A percentile compares a stretch with the other conserved stretches of the same genome.
Evolutionary conservation across 495 filamentous ascomycete species (phyloP).

Genomic region (Aspergillus homomorphus): DNA sequence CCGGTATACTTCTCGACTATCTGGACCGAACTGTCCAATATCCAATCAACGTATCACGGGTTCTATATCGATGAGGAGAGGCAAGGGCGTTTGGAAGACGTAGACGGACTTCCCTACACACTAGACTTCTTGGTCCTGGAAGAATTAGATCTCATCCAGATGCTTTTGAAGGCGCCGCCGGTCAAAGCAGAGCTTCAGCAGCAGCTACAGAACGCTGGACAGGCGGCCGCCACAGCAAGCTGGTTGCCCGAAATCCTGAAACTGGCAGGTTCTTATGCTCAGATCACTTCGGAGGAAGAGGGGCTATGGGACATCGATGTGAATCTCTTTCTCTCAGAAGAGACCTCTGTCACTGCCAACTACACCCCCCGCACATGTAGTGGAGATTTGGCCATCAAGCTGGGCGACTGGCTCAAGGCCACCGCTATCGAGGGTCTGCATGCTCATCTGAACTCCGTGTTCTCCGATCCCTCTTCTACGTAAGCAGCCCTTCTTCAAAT

Average conservation of each 20-base stretch:
- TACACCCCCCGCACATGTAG: slow-evolving; percentile 91
- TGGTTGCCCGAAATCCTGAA: slow-evolving; percentile 85
- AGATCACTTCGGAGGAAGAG: slow-evolving; percentile 89
- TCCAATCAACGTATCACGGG: slow-evolving; percentile 67
- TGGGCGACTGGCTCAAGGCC: slow-evolving; percentile 82
- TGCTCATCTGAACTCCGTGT: slow-evolving; percentile 66
- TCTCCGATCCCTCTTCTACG: slow-evolving; percentile 47
- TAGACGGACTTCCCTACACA: slow-evolving; percentile 87
- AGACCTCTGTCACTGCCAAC: slow-evolving; percentile 92
- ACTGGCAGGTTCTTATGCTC: slow-evolving; percentile 78
- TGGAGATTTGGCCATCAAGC: slow-evolving; percentile 84
- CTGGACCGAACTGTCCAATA: slow-evolving; percentile 77
- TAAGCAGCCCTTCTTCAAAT: slow-evolving; percentile 39
- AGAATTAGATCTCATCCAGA: slow-evolving; percentile 89
- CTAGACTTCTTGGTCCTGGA: slow-evolving; percentile 92
- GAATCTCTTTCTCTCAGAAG: slow-evolving; percentile 91
- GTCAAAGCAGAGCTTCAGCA: slow-evolving; percentile 81
- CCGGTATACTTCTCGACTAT: slow-evolving; percentile 74
- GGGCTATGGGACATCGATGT: slow-evolving; percentile 95
- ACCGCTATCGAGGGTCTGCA: slow-evolving; percentile 71
- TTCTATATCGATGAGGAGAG: slow-evolving; percentile 82
- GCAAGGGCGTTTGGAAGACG: slow-evolving; percentile 84
- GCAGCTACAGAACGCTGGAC: slow-evolving; percentile 60
- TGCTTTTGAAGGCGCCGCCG: slow-evolving; percentile 74
- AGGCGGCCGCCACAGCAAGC: slow-evolving; percentile 49